Evolutionary conservation across 805 yeast species (phyloP).

Genomic region (Schwanniomyces polymorphus): DNA sequence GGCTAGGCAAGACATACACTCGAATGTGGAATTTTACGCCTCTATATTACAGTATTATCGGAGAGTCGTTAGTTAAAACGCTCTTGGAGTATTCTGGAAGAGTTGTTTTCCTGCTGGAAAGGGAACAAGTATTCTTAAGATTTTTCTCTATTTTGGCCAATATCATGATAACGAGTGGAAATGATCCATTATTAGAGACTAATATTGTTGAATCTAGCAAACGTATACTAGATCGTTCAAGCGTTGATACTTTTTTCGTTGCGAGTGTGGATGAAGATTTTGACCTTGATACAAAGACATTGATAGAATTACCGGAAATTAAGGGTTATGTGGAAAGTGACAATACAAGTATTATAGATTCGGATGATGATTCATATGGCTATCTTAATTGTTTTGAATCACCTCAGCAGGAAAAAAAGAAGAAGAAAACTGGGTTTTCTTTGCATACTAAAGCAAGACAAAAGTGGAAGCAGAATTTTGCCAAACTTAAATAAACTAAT

Average conservation of each 20-base stretch:
- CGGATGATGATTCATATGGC: neutral
- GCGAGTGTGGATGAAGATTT: neutral
- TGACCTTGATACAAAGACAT: neutral
- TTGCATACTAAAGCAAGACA: neutral
- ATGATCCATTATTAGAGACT: constrained; percentile 7
- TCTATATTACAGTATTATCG: constrained; percentile 13
- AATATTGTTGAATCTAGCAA: neutral
- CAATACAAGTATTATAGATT: neutral
- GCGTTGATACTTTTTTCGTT: neutral
- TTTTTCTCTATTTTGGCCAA: constrained; percentile 7
- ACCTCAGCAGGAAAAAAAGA: neutral
- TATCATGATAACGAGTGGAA: constrained; percentile 1
- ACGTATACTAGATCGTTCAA: neutral
- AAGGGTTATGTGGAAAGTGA: neutral
- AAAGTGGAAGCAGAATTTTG: neutral
- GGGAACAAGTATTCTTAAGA: constrained; percentile 8
- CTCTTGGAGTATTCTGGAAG: constrained; percentile 9
- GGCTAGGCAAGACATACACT: constrained; percentile 12
- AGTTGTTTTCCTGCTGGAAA: constrained; percentile 6
- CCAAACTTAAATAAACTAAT: neutral
- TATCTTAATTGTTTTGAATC: neutral
- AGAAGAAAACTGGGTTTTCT: neutral
- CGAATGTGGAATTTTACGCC: constrained; percentile 16
- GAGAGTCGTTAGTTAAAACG: constrained; percentile 15
- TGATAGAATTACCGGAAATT: neutral